Percentiles rank a stretch among this genome's conserved stretches.
Conservation (phyloP, 352 stramenopile genomes). For the Phytophthora lateralis region DNA sequence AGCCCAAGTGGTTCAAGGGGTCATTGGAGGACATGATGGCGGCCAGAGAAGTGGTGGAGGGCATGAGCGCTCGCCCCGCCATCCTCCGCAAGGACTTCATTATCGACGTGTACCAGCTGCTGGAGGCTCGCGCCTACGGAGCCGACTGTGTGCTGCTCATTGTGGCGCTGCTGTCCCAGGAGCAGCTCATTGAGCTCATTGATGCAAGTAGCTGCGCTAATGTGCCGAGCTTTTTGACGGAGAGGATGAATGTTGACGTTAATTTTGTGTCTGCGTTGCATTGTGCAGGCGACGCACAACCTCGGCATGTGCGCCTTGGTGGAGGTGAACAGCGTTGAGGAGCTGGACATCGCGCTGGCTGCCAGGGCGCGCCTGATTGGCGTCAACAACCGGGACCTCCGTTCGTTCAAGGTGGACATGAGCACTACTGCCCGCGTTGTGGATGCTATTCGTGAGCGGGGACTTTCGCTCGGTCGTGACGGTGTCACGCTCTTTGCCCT, state of each 20-base stretch:
- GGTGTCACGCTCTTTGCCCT: slow-evolving; percentile 92
- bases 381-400: slow-evolving; percentile 99
- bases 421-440: slow-evolving; percentile 93
- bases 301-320: slow-evolving; percentile 98
- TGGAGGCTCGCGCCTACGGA: slow-evolving; percentile 94
- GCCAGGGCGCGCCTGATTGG: slow-evolving; percentile 95
- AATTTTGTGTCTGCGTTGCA: slow-evolving; percentile 4
- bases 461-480: slow-evolving; percentile 70
- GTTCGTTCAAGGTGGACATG: slow-evolving; percentile 98
- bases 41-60: slow-evolving; percentile 57
- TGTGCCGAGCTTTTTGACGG: not conserved
- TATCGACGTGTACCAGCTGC: slow-evolving; percentile 93
- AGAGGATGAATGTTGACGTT: not conserved
- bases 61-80: slow-evolving; percentile 53
- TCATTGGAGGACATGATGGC: slow-evolving; percentile 87
- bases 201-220: slow-evolving; percentile 33
- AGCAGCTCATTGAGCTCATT: slow-evolving; percentile 65
- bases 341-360: slow-evolving; percentile 94
- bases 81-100: slow-evolving; percentile 96
- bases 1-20: slow-evolving; percentile 98
- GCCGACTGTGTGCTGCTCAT: slow-evolving; percentile 98
- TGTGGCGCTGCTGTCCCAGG: slow-evolving; percentile 89
- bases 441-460: slow-evolving; percentile 72
- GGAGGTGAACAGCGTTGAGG: slow-evolving; percentile 95
- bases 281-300: slow-evolving; percentile 71